A percentile compares a stretch with the other conserved stretches of the same genome.
These are phyloP conservation scores for Pichia occidentalis DNA, from an alignment of 805 yeast species.

Conservation along the genomic window DNA sequence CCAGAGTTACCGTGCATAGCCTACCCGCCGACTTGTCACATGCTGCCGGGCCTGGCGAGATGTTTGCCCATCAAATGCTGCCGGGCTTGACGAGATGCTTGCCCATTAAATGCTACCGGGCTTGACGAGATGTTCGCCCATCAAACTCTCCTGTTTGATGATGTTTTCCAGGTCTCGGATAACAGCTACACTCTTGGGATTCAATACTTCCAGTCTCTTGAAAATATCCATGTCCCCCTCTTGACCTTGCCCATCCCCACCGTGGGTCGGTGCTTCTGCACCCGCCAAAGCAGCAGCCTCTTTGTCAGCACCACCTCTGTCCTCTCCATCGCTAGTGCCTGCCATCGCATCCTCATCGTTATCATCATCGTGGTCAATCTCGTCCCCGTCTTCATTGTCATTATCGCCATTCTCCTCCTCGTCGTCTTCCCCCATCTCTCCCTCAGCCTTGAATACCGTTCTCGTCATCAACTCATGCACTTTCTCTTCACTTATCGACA, in stretches of 20 bases:
- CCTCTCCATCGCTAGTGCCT: no score
- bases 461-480: constrained; percentile 38
- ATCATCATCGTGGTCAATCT: constrained; percentile 9
- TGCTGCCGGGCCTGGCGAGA: no score
- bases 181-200: constrained; percentile 29
- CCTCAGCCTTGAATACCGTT: constrained; percentile 25
- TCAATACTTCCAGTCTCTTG: constrained; percentile 31
- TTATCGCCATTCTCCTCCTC: constrained; percentile 20
- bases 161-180: constrained; percentile 24
- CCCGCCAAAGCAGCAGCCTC: no score
- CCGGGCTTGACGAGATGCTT: no score
- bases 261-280: no score
- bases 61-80: no score
- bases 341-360: no score
- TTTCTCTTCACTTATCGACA: constrained; percentile 36
- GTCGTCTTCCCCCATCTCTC: constrained; percentile 24
- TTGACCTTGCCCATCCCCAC: constrained; percentile 10
- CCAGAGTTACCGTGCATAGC: no score
- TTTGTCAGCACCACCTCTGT: constrained; percentile 21
- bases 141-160: constrained; percentile 22
- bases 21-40: no score
- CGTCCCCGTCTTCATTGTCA: constrained; percentile 9
- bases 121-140: constrained; percentile 11
- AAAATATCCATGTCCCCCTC: constrained; percentile 28
- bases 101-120: no score